Evolutionary conservation across 1,284 basidiomycete species (phyloP).

Genomic region (Ustilago shanxiensis): DNA sequence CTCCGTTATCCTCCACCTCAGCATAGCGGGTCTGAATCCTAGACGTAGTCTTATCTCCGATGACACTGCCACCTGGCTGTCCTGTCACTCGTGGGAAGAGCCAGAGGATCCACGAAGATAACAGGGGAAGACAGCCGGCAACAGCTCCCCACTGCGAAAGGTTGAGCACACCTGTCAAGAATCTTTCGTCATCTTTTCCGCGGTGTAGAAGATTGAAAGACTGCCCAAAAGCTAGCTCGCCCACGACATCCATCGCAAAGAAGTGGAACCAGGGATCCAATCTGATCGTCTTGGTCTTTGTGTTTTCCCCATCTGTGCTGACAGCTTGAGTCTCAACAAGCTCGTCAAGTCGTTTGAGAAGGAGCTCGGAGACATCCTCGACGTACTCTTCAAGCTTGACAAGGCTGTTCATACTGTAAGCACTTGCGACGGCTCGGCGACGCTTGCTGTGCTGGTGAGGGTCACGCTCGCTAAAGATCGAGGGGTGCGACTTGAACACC

Average conservation of each 20-base stretch:
- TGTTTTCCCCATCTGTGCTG: constrained; percentile 8
- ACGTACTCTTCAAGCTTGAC: constrained; percentile 61
- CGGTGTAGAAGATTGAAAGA: constrained; percentile 48
- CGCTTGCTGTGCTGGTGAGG: constrained; percentile 53
- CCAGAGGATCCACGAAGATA: constrained; percentile 41
- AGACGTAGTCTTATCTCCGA: constrained; percentile 49
- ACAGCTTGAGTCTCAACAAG: constrained; percentile 34
- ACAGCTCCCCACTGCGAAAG: constrained; percentile 59
- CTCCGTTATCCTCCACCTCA: constrained; percentile 45
- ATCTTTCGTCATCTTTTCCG: constrained; percentile 40
- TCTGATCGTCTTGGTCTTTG: constrained; percentile 33
- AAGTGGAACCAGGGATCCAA: constrained; percentile 58
- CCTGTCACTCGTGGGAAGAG: constrained; percentile 45
- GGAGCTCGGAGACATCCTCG: constrained; percentile 46
- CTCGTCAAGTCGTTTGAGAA: constrained; percentile 48
- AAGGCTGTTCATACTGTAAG: constrained; percentile 60
- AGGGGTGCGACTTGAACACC: constrained; percentile 51
- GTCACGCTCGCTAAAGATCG: constrained; percentile 61
- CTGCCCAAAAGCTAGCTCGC: constrained; percentile 56
- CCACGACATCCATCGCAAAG: constrained; percentile 63
- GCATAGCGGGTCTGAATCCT: constrained; percentile 49
- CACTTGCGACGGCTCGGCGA: constrained; percentile 53
- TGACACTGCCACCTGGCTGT: constrained; percentile 53
- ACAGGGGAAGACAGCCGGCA: constrained; percentile 45
- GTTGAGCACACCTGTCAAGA: constrained; percentile 54